Evolutionary conservation across 768 basidiomycete species (phyloP).

Genomic region (Lanmaoa pseudosensibilis): DNA sequence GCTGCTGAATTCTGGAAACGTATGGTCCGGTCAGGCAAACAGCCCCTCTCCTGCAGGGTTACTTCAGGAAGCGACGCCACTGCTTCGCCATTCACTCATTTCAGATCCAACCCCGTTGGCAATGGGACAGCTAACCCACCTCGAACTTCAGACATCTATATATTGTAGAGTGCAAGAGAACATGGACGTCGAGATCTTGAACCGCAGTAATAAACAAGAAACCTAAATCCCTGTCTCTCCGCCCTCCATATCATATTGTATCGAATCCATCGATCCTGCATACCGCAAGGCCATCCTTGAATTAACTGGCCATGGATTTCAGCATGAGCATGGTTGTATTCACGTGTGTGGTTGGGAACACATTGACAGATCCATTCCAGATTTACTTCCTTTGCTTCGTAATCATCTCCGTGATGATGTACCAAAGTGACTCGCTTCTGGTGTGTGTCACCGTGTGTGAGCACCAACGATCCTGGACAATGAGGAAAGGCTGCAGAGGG

Average conservation of each 20-base stretch:
- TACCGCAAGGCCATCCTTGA: background rate
- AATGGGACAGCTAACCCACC: background rate
- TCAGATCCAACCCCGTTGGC: too few relatives aligned
- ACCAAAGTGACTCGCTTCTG: background rate
- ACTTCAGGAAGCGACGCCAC: background rate
- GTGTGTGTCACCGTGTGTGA: too few relatives aligned
- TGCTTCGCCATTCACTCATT: background rate
- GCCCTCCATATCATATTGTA: too few relatives aligned
- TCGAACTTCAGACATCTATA: too few relatives aligned
- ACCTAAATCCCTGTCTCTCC: background rate
- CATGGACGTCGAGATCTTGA: background rate
- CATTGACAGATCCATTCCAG: background rate
- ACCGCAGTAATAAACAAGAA: background rate
- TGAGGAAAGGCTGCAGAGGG: background rate
- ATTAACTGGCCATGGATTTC: background rate
- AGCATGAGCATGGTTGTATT: background rate
- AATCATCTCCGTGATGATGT: background rate
- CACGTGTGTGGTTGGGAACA: background rate
- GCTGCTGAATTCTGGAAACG: background rate
- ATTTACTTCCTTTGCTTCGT: background rate
- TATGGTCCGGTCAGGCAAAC: background rate
- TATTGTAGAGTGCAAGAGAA: background rate
- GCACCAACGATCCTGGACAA: background rate
- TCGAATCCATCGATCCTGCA: too few relatives aligned
- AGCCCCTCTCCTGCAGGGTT: background rate